Percentiles rank a stretch among this genome's conserved stretches.
Evolutionary conservation across 2,329 filamentous ascomycete species (phyloP).

Genomic region (Cladophialophora carrionii): DNA sequence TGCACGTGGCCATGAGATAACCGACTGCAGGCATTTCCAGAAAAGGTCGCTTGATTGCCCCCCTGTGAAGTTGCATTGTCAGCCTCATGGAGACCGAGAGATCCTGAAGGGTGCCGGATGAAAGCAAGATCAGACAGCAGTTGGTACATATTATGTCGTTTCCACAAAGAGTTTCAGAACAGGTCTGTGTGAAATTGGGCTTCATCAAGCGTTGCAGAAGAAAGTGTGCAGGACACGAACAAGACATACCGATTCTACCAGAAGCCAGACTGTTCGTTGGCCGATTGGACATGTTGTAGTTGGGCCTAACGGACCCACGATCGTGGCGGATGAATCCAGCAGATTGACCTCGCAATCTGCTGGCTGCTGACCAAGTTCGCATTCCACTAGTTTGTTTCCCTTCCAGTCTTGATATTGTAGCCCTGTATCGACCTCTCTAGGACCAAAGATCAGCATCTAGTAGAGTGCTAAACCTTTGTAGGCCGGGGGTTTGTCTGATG

Average conservation of each 20-base stretch:
- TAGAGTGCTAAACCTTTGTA: not conserved
- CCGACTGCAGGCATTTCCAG: not conserved
- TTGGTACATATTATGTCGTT: conserved; percentile 48
- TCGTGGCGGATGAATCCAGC: not conserved
- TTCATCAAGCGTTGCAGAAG: conserved; percentile 54
- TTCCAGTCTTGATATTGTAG: too few species aligned
- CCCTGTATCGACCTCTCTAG: too few species aligned
- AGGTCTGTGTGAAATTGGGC: conserved; percentile 59
- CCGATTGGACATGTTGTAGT: not conserved
- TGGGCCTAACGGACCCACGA: not conserved
- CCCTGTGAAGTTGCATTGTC: not conserved
- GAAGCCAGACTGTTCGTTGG: not conserved
- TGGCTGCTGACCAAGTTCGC: too few species aligned
- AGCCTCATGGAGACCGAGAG: not conserved
- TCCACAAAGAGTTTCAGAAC: conserved; percentile 67
- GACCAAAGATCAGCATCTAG: too few species aligned
- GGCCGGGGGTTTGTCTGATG: not conserved
- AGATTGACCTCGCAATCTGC: not conserved
- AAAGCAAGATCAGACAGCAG: conserved; percentile 49
- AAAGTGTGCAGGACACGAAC: conserved; percentile 6
- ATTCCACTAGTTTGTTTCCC: too few species aligned
- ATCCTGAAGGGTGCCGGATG: not conserved
- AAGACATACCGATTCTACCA: conserved; percentile 3
- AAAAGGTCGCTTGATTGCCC: not conserved
- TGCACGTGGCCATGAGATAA: not conserved